Conservation (phyloP, 2,329 filamentous ascomycete genomes). For the Incumbomyces lentus region DNA sequence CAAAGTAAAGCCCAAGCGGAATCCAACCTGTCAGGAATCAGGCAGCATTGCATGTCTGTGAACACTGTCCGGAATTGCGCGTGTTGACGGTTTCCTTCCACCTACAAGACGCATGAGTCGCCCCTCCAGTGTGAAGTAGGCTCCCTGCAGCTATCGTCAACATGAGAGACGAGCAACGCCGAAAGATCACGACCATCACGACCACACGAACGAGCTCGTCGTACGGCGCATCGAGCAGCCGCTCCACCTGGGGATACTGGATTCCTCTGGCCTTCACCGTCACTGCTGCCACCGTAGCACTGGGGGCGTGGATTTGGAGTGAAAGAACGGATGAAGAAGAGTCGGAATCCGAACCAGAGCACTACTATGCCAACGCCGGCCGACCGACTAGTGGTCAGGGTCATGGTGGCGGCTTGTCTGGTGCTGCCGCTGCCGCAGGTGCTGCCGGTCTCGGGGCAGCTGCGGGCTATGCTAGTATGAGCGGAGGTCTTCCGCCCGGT, state of each 20-base stretch:
- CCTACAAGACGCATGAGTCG: neutral
- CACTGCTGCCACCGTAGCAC: constrained; percentile 72
- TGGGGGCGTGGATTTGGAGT: constrained; percentile 90
- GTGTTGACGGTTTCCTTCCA: neutral
- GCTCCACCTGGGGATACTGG: constrained; percentile 58
- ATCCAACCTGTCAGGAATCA: too few species aligned
- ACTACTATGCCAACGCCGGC: constrained; percentile 30
- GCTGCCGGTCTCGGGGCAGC: constrained; percentile 27
- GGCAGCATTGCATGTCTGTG: neutral
- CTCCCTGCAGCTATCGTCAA: neutral
- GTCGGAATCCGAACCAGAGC: constrained; percentile 40
- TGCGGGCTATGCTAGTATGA: constrained; percentile 31
- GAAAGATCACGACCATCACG: constrained; percentile 1
- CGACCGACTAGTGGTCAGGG: neutral
- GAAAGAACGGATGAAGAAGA: constrained; percentile 70
- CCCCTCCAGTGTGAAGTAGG: neutral
- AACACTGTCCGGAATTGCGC: too few species aligned
- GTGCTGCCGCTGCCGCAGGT: constrained; percentile 20
- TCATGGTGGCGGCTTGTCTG: constrained; percentile 25
- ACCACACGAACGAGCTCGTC: constrained; percentile 17
- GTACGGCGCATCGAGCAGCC: constrained; percentile 32
- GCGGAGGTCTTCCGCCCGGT: constrained; percentile 24
- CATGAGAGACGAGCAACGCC: constrained; percentile 1
- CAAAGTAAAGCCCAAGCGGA: too few species aligned
- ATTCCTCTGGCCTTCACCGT: constrained; percentile 78